Evolutionary conservation across 768 basidiomycete species (phyloP).

Genomic region (Lactarius indigo): DNA sequence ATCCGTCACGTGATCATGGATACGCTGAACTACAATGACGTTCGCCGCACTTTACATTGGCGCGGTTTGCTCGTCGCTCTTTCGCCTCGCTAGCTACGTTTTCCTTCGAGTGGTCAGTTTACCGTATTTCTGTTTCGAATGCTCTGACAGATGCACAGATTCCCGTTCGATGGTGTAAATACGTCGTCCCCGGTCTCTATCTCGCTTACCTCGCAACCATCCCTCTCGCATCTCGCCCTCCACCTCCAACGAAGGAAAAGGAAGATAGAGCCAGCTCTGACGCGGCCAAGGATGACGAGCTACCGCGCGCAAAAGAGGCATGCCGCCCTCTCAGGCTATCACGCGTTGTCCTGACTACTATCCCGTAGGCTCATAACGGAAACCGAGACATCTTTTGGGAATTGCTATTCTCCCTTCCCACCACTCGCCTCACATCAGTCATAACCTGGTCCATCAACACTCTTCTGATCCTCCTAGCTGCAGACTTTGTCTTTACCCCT

Average conservation of each 20-base stretch:
- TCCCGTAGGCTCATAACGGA: background rate
- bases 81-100: slow-evolving; percentile 44
- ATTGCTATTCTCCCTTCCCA: slow-evolving; percentile 35
- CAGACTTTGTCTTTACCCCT: slow-evolving; percentile 55
- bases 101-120: slow-evolving; percentile 50
- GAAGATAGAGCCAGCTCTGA: background rate
- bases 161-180: slow-evolving; percentile 30
- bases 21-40: background rate
- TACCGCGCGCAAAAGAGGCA: slow-evolving; percentile 18
- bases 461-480: slow-evolving; percentile 34
- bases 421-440: slow-evolving; percentile 28
- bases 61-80: slow-evolving; percentile 34
- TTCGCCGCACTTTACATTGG: slow-evolving; percentile 21
- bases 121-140: background rate
- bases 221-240: slow-evolving; percentile 8
- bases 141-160: background rate
- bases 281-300: slow-evolving; percentile 1
- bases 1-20: slow-evolving; percentile 3
- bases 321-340: slow-evolving; percentile 36
- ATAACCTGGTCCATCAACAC: slow-evolving; percentile 39
- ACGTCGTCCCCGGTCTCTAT: slow-evolving; percentile 29
- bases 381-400: slow-evolving; percentile 24
- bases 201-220: slow-evolving; percentile 23
- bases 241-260: background rate
- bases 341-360: slow-evolving; percentile 17